phyloP scores from a whole-genome alignment of 192 early-diverging fungal species.

The Backusella psychrophila region DNA sequence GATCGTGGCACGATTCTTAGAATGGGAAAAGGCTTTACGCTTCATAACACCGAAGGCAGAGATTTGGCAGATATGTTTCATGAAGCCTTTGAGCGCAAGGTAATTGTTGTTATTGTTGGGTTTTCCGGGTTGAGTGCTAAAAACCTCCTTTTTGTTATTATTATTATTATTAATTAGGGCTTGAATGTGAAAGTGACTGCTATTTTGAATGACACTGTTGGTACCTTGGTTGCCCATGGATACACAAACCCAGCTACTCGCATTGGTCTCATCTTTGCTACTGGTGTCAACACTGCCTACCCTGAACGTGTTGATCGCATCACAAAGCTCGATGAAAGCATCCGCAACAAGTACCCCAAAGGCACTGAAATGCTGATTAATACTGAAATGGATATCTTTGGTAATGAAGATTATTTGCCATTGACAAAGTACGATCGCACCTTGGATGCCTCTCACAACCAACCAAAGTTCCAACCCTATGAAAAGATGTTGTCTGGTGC shows the following conservation, averaged over 20 bases:
- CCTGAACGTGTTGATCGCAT: conserved; percentile 77
- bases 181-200: conserved; percentile 79
- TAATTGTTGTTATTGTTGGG: conserved; percentile 15
- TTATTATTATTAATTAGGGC: conserved; percentile 24
- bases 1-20: conserved; percentile 46
- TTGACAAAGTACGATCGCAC: conserved; percentile 83
- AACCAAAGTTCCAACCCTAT: conserved; percentile 84
- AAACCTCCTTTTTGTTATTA: background rate
- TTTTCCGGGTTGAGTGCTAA: background rate
- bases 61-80: conserved; percentile 87
- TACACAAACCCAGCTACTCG: conserved; percentile 78
- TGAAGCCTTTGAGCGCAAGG: conserved; percentile 70
- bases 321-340: conserved; percentile 64
- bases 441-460: conserved; percentile 75
- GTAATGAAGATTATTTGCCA: conserved; percentile 73
- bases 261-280: conserved; percentile 90
- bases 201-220: conserved; percentile 96
- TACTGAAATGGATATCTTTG: conserved; percentile 92
- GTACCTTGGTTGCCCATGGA: conserved; percentile 87
- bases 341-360: conserved; percentile 34
- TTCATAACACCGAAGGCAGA: conserved; percentile 70
- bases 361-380: conserved; percentile 90
- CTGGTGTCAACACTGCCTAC: conserved; percentile 97
- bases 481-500: conserved; percentile 97
- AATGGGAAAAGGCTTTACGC: conserved; percentile 86